Percentiles rank a stretch among this genome's conserved stretches.
Evolutionary conservation across 371 early-diverging fungal species (phyloP).

Genomic region (Apophysomyces sp.): DNA sequence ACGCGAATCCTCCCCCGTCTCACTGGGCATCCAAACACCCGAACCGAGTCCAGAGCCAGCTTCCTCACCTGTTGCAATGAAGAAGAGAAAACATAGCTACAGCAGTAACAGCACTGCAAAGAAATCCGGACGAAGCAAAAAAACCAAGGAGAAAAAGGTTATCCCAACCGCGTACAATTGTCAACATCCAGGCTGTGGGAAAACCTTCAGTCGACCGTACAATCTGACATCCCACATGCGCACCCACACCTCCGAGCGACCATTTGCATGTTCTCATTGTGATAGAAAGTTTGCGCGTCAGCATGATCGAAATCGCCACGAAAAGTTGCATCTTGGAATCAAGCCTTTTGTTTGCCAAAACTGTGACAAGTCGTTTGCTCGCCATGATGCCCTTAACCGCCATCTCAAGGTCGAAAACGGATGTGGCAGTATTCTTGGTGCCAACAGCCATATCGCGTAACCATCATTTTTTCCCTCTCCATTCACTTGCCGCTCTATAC

Average conservation of each 20-base stretch:
- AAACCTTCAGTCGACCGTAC: constrained; percentile 69
- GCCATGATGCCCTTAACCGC: constrained; percentile 71
- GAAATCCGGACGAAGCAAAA: not conserved
- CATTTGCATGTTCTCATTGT: constrained; percentile 43
- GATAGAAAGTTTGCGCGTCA: constrained; percentile 54
- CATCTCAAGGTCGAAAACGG: constrained; percentile 70
- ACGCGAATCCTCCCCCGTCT: not conserved
- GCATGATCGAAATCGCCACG: constrained; percentile 62
- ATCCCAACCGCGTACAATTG: constrained; percentile 5
- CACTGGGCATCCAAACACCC: not conserved
- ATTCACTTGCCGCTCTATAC: not conserved
- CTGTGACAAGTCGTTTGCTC: constrained; percentile 56
- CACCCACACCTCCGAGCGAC: constrained; percentile 57
- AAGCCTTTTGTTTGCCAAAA: constrained; percentile 56
- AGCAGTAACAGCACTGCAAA: not conserved
- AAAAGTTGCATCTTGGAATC: constrained; percentile 55
- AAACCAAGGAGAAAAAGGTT: not conserved
- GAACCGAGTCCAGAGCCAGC: not conserved
- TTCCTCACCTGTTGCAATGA: not conserved
- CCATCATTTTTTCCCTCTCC: not conserved
- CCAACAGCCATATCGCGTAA: not conserved
- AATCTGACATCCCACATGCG: constrained; percentile 72
- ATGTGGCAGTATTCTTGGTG: constrained; percentile 15
- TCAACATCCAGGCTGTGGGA: constrained; percentile 56
- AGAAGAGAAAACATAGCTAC: not conserved